phyloP scores from a whole-genome alignment of 805 yeast genomes.

The Metschnikowia gelsemii region DNA sequence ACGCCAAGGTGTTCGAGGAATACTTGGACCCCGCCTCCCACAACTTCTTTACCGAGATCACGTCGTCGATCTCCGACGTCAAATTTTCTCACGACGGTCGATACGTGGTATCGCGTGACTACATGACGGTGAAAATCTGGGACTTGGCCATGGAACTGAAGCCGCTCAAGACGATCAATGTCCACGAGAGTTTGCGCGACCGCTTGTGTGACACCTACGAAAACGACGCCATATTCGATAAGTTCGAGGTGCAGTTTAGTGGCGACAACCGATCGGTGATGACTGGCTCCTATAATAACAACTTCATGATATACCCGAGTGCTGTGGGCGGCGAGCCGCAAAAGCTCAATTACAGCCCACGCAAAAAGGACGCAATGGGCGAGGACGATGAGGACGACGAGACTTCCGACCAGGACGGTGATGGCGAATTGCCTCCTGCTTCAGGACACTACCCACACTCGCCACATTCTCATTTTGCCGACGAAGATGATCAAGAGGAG shows the following conservation, averaged over 20 bases:
- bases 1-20: slow-evolving; percentile 86
- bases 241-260: slow-evolving; percentile 92
- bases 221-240: slow-evolving; percentile 97
- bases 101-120: slow-evolving; percentile 95
- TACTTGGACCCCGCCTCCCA: slow-evolving; percentile 89
- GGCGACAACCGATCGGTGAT: slow-evolving; percentile 90
- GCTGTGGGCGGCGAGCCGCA: slow-evolving; percentile 42
- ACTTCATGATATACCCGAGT: slow-evolving; percentile 94
- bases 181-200: slow-evolving; percentile 92
- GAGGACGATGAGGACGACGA: slow-evolving; percentile 45
- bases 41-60: slow-evolving; percentile 95
- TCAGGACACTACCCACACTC: slow-evolving; percentile 31
- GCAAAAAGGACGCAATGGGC: slow-evolving; percentile 24
- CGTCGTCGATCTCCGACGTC: slow-evolving; percentile 90
- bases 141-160: slow-evolving; percentile 95
- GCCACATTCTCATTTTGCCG: slow-evolving; percentile 32
- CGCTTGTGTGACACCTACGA: slow-evolving; percentile 96
- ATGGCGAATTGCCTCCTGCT: slow-evolving; percentile 29
- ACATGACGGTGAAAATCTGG: slow-evolving; percentile 97
- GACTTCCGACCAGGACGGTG: slow-evolving; percentile 27
- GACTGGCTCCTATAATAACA: slow-evolving; percentile 97
- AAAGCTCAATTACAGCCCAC: slow-evolving; percentile 12
- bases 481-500: slow-evolving; percentile 46
- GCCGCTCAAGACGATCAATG: slow-evolving; percentile 91
- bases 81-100: slow-evolving; percentile 90